phyloP scores from a whole-genome alignment of 2,329 filamentous ascomycete species.

The Talaromyces sp. region DNA sequence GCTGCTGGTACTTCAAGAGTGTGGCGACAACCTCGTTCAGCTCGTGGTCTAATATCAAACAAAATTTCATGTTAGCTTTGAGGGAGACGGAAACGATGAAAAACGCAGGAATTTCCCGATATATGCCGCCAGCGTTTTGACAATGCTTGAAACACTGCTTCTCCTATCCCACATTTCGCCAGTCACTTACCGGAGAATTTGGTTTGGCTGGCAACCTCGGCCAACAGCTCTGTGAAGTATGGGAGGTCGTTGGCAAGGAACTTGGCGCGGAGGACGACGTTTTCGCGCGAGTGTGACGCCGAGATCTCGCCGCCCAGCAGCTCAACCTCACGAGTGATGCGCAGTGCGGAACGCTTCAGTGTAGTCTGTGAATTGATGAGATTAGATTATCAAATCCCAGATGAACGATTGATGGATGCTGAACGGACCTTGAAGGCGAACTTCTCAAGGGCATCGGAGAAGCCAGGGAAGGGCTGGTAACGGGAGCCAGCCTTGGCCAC shows the following conservation, averaged over 20 bases:
- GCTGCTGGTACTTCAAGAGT: slow-evolving; percentile 76
- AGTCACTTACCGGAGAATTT: slow-evolving; percentile 70
- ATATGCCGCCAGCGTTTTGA: slow-evolving; percentile 3
- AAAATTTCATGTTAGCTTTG: slow-evolving; percentile 15
- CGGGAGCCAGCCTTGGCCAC: slow-evolving; percentile 93
- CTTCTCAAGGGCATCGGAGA: slow-evolving; percentile 86
- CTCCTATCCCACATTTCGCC: neutral
- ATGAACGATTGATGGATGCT: slow-evolving; percentile 25
- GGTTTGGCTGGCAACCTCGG: slow-evolving; percentile 85
- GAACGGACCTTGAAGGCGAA: slow-evolving; percentile 91
- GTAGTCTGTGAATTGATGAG: slow-evolving; percentile 62
- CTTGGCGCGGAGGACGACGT: slow-evolving; percentile 86
- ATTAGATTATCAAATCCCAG: slow-evolving; percentile 13
- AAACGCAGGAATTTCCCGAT: too few species aligned
- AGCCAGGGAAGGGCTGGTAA: slow-evolving; percentile 85
- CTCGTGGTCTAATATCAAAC: slow-evolving; percentile 69
- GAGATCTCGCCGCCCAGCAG: slow-evolving; percentile 89
- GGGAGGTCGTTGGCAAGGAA: slow-evolving; percentile 95
- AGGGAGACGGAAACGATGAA: neutral
- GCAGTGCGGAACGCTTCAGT: slow-evolving; percentile 80
- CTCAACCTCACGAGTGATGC: slow-evolving; percentile 93
- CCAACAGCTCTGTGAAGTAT: slow-evolving; percentile 94
- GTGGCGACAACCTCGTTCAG: slow-evolving; percentile 84
- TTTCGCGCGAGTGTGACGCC: slow-evolving; percentile 89
- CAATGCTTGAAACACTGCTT: neutral